Evolutionary conservation across 2,329 filamentous ascomycete genomes (phyloP), one percentile per base, ranked within the genome.

Genomic region (Tolypocladium guangdongense): DNA sequence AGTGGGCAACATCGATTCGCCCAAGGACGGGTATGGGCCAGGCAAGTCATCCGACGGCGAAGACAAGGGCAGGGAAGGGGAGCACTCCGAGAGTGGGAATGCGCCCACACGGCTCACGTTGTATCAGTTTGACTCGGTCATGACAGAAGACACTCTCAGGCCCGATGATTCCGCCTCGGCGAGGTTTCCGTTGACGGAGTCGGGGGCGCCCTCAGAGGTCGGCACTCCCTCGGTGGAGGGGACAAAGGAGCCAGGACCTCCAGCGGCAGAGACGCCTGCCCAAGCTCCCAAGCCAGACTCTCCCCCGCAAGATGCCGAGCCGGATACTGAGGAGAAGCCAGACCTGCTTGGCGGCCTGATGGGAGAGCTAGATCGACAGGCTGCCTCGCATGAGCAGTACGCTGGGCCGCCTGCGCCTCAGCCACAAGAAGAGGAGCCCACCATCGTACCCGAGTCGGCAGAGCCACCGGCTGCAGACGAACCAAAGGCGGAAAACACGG

Each of bases 311-410:
- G 41, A 33, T 32, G 18, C 36, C 11, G 65, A 67, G 20, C 30
- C 53, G 3, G 35, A 50, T 10, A 66, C 65, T 35, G 62, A 67
- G 2, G 68, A 71, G 16, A 71, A 72, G 30, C 66, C 71, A 8
- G 73, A 77, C 59, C 53, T 77, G 37, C 68, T 77, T 24, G 71
- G 68, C n/a, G 71, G 68, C n/a, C 60, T 76, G 1, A 70, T 77
- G 58, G 67, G 72, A 1, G 74, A 73, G 36, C 65, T 77, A 37
- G 70, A 76, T 53, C 68, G 71, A 35, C 72, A 75, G 54, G 63
- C 58, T 10, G 53, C 55, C 37, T 50, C 58, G 30, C 27, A 53
- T 20, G 50, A 52, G 14, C 38, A 54, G 8, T 35, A 30, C 14
- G 51, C 45, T 33, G 49, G 35, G 43, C 18, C 41, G 4, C 33